Evolutionary conservation across 1,284 basidiomycete genomes (phyloP), one percentile per base, ranked within the genome.

Genomic region (Cutaneotrichosporon curvatum): DNA sequence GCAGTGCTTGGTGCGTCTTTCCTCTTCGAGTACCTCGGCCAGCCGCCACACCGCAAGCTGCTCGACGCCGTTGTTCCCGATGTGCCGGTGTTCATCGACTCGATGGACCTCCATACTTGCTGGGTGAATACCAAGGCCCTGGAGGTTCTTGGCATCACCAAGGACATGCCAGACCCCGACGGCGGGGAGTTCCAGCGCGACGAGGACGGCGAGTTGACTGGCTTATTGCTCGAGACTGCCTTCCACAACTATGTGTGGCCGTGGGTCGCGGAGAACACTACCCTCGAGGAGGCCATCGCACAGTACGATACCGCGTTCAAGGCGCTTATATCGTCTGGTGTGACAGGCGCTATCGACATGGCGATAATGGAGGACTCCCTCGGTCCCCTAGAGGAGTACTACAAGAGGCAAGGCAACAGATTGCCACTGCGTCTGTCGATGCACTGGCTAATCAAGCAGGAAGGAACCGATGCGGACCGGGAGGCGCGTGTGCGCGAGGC

Each of bases 81-180:
- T 36, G 41, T 57, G 2, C 60, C 63, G 2, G 53, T 65, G 15
- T 61, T 59, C 41, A 60, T 65, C 43, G 63, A 63, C 44, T 53
- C 57, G 11, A 46, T 48, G n/a, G 61, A 63, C 44, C 47, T 63
- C 10, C 63, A 65, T 45, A 50, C 50, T 2, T 54, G 49, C 28
- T 63, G 61, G 63, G 35, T 57, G 21, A 63, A 59, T 43, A 47
- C 55, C 16, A 57, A 53, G 0, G 63, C 53, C 4, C 46, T 63
- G 11, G 36, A 55, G n/a, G 57, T 38, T 5, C 30, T 63, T 8
- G 60, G 61, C 2, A 47, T 65, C 37, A 50, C 47, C 4, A 30
- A 47, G 4, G 43, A 46, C 37, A 55, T 51, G 9, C 42, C 43
- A 2, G 32, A 55, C 25, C 59, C 60, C 1, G 32, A 50, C 8